These are phyloP conservation scores for Hemileccinum impolitum DNA, from an alignment of 768 basidiomycete genomes.

Conservation along the genomic window DNA sequence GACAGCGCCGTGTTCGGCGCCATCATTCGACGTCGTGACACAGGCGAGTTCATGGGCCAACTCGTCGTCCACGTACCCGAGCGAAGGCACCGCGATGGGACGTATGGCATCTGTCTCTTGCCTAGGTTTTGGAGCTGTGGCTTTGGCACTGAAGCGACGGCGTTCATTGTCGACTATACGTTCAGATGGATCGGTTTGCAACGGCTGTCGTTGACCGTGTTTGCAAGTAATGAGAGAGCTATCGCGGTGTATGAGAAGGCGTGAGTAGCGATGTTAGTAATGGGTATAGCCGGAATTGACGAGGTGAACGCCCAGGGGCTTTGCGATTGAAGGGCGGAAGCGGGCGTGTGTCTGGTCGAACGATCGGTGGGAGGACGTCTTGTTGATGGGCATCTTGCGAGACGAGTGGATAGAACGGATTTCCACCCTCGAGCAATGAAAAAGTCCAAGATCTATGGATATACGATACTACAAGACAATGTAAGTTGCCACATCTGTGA, in stretches of 20 bases:
- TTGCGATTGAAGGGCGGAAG: conserved; percentile 37
- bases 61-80: conserved; percentile 25
- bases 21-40: conserved; percentile 28
- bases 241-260: conserved; percentile 39
- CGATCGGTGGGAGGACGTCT: conserved; percentile 36
- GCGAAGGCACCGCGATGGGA: conserved; percentile 30
- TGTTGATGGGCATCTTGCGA: conserved; percentile 38
- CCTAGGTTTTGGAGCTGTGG: conserved; percentile 37
- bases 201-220: conserved; percentile 39
- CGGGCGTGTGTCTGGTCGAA: conserved; percentile 35
- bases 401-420: conserved; percentile 37
- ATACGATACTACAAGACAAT: too few species aligned
- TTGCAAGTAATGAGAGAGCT: conserved; percentile 38
- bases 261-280: conserved; percentile 27
- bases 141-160: conserved; percentile 40
- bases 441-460: too few species aligned
- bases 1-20: conserved; percentile 25
- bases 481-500: conserved; percentile 35
- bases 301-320: conserved; percentile 30
- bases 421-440: conserved; percentile 20
- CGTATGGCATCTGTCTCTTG: conserved; percentile 30
- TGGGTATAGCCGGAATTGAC: neutral
- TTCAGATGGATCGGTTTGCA: conserved; percentile 40
- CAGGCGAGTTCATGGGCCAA: conserved; percentile 33
- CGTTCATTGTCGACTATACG: conserved; percentile 39